These are phyloP conservation scores for Triadica sebifera DNA, from an alignment of 345 rosid species.

Conservation along the genomic window DNA sequence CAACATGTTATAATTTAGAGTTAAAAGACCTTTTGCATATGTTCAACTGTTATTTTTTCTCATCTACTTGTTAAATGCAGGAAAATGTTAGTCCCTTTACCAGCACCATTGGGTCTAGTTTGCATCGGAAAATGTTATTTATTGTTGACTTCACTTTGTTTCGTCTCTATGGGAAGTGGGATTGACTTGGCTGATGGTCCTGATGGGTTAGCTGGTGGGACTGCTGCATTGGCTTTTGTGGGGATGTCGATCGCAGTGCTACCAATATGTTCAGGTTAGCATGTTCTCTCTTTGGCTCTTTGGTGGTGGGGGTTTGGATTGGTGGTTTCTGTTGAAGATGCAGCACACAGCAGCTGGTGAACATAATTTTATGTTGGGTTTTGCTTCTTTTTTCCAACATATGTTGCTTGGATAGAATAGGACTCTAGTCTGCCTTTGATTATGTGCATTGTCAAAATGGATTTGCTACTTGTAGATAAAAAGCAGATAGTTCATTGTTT, in stretches of 20 bases:
- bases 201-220: slow-evolving; percentile 87
- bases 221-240: slow-evolving; percentile 73
- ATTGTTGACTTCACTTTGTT: slow-evolving; percentile 67
- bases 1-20: not conserved
- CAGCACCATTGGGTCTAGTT: slow-evolving; percentile 77
- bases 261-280: slow-evolving; percentile 87
- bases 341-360: not conserved
- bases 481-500: not conserved
- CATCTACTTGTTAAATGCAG: slow-evolving; percentile 38
- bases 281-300: not conserved
- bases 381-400: not conserved
- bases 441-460: not conserved
- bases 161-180: slow-evolving; percentile 83
- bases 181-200: slow-evolving; percentile 72
- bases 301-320: not conserved
- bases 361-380: not conserved
- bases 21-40: not conserved
- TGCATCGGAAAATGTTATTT: slow-evolving; percentile 68
- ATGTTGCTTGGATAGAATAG: not conserved
- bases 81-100: slow-evolving; percentile 82
- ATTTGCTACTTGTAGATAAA: not conserved
- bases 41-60: not conserved
- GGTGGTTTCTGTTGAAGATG: not conserved
- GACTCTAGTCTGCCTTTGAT: not conserved
- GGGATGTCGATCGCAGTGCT: slow-evolving; percentile 91